Conservation (phyloP, 306 rosid species). For the Cercis canadensis region DNA sequence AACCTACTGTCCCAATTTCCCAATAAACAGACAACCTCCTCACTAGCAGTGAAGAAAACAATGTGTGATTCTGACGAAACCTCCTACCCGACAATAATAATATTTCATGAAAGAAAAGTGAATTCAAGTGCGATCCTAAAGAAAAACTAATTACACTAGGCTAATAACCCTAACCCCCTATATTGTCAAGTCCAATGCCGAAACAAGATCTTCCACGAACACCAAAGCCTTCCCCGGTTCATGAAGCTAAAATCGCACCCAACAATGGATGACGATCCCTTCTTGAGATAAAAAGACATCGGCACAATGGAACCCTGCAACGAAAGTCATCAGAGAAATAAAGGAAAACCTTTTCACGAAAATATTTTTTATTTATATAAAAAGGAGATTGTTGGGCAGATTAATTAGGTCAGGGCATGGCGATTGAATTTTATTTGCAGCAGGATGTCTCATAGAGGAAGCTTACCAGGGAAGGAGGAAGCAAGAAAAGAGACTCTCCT, state of each 20-base stretch:
- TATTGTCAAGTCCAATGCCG: constrained; percentile 63
- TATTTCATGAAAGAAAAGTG: background rate
- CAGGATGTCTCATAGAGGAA: background rate
- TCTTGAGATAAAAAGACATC: constrained; percentile 53
- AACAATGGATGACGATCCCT: constrained; percentile 39
- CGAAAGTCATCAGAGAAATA: constrained; percentile 20
- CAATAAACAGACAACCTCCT: background rate
- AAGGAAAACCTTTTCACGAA: no score
- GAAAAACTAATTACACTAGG: background rate
- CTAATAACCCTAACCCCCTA: constrained; percentile 23
- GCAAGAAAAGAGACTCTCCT: background rate
- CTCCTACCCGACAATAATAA: background rate
- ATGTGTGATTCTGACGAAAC: background rate
- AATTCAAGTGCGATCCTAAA: background rate
- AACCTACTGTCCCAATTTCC: constrained; percentile 20
- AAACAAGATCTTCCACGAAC: constrained; percentile 44
- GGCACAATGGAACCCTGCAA: constrained; percentile 59
- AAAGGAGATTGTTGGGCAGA: no score
- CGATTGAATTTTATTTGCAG: no score
- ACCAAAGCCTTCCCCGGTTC: constrained; percentile 59
- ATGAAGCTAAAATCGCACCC: constrained; percentile 45
- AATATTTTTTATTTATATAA: no score
- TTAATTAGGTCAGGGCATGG: no score
- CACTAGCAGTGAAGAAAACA: constrained; percentile 18
- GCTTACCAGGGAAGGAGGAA: constrained; percentile 56